Evolutionary conservation across 768 basidiomycete species (phyloP).

Genomic region (Mycena sanguinolenta): DNA sequence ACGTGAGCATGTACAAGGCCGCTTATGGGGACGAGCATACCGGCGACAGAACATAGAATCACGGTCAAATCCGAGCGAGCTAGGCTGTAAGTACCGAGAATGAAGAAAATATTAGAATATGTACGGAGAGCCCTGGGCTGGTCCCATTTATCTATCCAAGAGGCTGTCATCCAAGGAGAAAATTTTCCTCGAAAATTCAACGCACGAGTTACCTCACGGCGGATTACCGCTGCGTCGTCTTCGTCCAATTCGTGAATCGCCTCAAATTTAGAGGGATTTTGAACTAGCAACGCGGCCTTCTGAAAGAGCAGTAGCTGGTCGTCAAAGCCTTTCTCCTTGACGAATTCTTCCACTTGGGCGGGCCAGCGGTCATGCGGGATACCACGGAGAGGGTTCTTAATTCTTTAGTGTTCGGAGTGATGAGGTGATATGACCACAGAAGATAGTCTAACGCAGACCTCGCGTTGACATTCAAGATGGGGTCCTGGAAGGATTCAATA

Average conservation of each 20-base stretch:
- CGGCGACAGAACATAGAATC: too few species aligned
- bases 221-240: constrained; percentile 53
- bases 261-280: constrained; percentile 69
- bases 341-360: constrained; percentile 70
- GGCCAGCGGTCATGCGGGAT: constrained; percentile 70
- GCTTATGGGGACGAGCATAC: too few species aligned
- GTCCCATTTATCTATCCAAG: constrained; percentile 55
- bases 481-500: not conserved
- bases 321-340: constrained; percentile 60
- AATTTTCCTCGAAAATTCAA: not conserved
- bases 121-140: constrained; percentile 58
- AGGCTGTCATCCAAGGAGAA: not conserved
- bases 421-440: constrained; percentile 1
- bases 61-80: constrained; percentile 29
- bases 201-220: constrained; percentile 58
- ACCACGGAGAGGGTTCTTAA: constrained; percentile 47
- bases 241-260: constrained; percentile 52
- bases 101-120: constrained; percentile 56
- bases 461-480: constrained; percentile 54
- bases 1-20: too few species aligned
- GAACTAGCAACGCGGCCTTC: constrained; percentile 82
- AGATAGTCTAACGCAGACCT: constrained; percentile 41
- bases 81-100: not conserved
- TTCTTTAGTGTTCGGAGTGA: not conserved
- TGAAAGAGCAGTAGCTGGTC: constrained; percentile 67